These are phyloP conservation scores for Fusarium decemcellulare DNA, from an alignment of 2,329 filamentous ascomycete species.

Conservation along the genomic window DNA sequence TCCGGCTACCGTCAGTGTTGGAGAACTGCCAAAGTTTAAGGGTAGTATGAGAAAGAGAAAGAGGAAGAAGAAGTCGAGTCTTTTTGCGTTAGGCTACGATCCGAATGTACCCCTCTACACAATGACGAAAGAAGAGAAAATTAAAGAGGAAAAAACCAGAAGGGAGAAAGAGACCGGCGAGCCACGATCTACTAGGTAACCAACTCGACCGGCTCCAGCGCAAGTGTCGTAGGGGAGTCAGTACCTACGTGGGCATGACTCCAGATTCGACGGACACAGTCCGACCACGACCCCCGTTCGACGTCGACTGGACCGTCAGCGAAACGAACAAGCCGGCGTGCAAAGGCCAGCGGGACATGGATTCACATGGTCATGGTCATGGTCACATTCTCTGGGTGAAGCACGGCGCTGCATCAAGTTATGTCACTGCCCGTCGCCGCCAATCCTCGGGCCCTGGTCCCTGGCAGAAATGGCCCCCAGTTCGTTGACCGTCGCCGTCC, in stretches of 20 bases:
- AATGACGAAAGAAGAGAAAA: slow-evolving; percentile 7
- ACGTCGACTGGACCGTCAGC: slow-evolving; percentile 6
- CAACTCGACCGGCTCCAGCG: slow-evolving; percentile 14
- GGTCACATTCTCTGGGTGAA: slow-evolving; percentile 28
- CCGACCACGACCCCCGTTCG: slow-evolving; percentile 8
- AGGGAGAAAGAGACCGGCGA: slow-evolving; percentile 7
- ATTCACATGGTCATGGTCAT: slow-evolving; percentile 20
- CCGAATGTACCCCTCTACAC: slow-evolving; percentile 14
- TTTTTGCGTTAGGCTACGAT: slow-evolving; percentile 24
- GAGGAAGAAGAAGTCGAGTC: not conserved
- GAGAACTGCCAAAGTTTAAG: not conserved
- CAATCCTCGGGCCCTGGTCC: slow-evolving; percentile 39
- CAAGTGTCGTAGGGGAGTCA: slow-evolving; percentile 16
- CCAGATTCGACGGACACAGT: slow-evolving; percentile 22
- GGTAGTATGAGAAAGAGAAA: slow-evolving; percentile 6
- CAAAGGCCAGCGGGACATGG: slow-evolving; percentile 19
- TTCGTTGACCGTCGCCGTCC: slow-evolving; percentile 26
- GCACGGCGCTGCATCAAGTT: slow-evolving; percentile 40
- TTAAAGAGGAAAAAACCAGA: not conserved
- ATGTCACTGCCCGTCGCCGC: slow-evolving; percentile 41
- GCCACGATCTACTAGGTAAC: slow-evolving; percentile 24
- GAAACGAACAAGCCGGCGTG: slow-evolving; percentile 13
- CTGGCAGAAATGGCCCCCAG: slow-evolving; percentile 21
- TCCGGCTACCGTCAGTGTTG: not conserved
- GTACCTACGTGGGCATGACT: slow-evolving; percentile 13